Base-by-base conservation (phyloP, 2,329 filamentous ascomycete species). In the Aspergillus novoparasiticus region DNA sequence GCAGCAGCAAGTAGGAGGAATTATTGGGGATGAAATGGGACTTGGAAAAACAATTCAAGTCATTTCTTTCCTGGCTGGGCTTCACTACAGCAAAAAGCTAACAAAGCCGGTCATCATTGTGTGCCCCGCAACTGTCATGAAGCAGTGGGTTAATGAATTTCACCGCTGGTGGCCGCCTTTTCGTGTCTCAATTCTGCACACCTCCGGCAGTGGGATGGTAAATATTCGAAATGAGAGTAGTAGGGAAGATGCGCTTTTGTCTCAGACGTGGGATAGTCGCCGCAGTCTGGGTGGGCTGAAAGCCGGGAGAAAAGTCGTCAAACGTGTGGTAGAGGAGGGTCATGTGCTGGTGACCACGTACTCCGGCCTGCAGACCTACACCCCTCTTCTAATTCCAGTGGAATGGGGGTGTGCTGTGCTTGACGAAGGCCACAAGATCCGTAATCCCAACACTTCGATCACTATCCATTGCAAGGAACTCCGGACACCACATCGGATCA, bases 131-230 rank as follows among this genome's bases (percentile, higher is more conserved):
- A 99, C 95, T 0, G 90, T 99, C 28, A 89, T 99, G 81, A 91
- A 93, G 65, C 95, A 99, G 76, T 99, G 95, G 95, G 95, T 97
- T 14, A 96, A 96, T 67, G 95, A 99, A 74, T 98, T 99, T 71
- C 96, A 99, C 78, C 89, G 90, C 14, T 99, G 96, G 96, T 99
- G 96, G 96, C 95, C 95, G n/a, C 90, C 95, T n/a, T 83, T 99
- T 36, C 87, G 96, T 48, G 95, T 99, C 6, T 96, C 94, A 0
- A 98, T 99, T 65, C 78, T 99, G 56, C 95, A 99, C 75, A 93
- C 93, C 0, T 97, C 95, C 5, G 95, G 95, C 3, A 98, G 93
- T 75, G 96, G 95, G 21, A 98, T 99, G 94, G 82, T 97, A 59
- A 93, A 96, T 68, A 83, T 96, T 28, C 80, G 81, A 51, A 82